phyloP scores from a whole-genome alignment of 306 rosid species.

The Quercus alba region DNA sequence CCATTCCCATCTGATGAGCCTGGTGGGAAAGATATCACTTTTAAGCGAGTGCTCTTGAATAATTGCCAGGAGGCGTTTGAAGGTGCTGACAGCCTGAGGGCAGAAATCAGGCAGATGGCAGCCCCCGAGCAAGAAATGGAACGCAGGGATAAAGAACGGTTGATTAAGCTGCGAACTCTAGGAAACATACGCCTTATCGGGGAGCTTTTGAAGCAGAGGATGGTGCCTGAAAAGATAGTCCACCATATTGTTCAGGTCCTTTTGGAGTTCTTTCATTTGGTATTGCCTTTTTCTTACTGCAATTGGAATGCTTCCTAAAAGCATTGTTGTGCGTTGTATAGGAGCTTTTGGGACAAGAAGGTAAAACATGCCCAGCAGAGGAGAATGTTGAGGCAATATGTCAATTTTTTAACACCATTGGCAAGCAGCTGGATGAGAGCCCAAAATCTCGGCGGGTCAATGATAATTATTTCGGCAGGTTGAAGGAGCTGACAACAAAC shows the following conservation, averaged over 20 bases:
- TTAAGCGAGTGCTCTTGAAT: background rate
- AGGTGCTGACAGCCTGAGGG: conserved; percentile 33
- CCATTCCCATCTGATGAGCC: too few species aligned
- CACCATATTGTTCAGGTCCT: conserved; percentile 46
- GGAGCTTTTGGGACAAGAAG: conserved; percentile 41
- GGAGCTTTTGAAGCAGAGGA: conserved; percentile 41
- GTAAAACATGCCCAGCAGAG: conserved; percentile 31
- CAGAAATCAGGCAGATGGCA: conserved; percentile 39
- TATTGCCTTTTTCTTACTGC: background rate
- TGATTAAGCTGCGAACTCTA: conserved; percentile 36
- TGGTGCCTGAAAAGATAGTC: conserved; percentile 44
- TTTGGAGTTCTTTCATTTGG: background rate
- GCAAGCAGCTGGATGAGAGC: too few species aligned
- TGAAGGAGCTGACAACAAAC: too few species aligned
- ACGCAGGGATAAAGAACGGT: conserved; percentile 38
- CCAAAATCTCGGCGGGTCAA: too few species aligned
- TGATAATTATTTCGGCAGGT: too few species aligned
- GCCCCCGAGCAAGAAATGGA: conserved; percentile 39
- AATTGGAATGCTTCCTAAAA: background rate
- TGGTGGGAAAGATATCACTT: too few species aligned
- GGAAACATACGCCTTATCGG: conserved; percentile 49
- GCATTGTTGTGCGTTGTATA: background rate
- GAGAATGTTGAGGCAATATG: conserved; percentile 45
- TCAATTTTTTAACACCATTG: too few species aligned
- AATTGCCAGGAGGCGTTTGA: conserved; percentile 46